Percentiles rank a stretch among this genome's conserved stretches.
phyloP scores from a whole-genome alignment of 352 stramenopile species.

The Elongisporangium prolatum region DNA sequence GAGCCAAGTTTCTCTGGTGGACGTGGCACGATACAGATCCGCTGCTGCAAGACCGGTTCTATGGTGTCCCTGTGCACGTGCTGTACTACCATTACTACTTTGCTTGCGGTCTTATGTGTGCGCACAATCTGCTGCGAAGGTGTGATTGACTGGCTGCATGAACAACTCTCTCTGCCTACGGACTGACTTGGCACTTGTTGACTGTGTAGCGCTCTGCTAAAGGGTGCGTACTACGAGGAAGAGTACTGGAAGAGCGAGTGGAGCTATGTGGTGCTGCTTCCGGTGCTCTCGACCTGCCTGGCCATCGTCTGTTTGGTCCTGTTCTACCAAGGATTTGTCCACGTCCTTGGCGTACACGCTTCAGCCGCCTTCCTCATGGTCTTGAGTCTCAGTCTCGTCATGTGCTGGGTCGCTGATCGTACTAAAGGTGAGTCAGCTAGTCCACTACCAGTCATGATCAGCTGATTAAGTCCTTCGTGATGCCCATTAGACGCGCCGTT shows the following conservation, averaged over 20 bases:
- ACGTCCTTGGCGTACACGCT: slow-evolving; percentile 49
- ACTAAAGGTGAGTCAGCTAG: slow-evolving; percentile 27
- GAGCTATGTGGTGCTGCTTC: slow-evolving; percentile 55
- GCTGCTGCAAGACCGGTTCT: slow-evolving; percentile 47
- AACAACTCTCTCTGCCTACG: neutral
- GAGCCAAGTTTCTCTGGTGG: slow-evolving; percentile 82
- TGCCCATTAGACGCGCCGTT: slow-evolving; percentile 37
- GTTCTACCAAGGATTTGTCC: slow-evolving; percentile 54
- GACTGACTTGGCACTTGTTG: slow-evolving; percentile 8
- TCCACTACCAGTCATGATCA: neutral
- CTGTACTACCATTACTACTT: slow-evolving; percentile 73
- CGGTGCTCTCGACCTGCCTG: slow-evolving; percentile 42
- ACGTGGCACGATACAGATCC: slow-evolving; percentile 83
- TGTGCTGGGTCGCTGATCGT: slow-evolving; percentile 71
- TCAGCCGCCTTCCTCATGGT: slow-evolving; percentile 50
- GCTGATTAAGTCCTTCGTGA: neutral
- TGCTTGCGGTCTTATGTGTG: slow-evolving; percentile 36
- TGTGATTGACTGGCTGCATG: slow-evolving; percentile 10
- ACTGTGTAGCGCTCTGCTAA: slow-evolving; percentile 35
- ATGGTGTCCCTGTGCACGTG: slow-evolving; percentile 58
- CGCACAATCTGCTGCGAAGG: slow-evolving; percentile 58
- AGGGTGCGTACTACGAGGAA: slow-evolving; percentile 59
- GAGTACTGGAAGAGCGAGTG: slow-evolving; percentile 59
- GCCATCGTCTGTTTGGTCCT: slow-evolving; percentile 54
- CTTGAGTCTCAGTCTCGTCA: slow-evolving; percentile 38